Base-by-base conservation (phyloP, 1,139 yeast species). In the Groenewaldozyma sp. region DNA sequence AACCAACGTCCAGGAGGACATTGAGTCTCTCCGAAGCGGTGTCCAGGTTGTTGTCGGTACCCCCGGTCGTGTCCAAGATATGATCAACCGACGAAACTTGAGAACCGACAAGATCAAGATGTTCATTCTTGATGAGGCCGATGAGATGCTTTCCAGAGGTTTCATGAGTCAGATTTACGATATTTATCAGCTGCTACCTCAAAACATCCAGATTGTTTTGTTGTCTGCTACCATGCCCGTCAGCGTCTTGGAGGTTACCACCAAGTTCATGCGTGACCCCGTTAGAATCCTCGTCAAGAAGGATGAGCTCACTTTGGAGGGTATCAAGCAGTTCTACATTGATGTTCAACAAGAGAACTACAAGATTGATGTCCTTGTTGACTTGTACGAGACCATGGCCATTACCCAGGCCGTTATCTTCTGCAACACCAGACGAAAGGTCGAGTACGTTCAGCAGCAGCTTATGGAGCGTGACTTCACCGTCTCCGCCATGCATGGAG, bases 51-150 rank as follows among this genome's bases (percentile, higher is more conserved):
- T 91, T 56, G 95, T 88, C 53, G 98, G 98, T 73, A 91, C 98
- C 57, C 98, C 98, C 66, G 98, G 98, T 69, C 86, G 98, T 76
- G 96, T 91, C 55, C 81, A 69, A 67, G 97, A 91, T 68, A 88
- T 91, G 94, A 91, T 91, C 64, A 87, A 84, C 69, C 80, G 96
- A 69, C 80, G 95, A 66, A 75, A 74, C 71, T 80, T 91, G 71
- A 81, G 76, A 68, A 86, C 96, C 56, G 82, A 83, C 59, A 75
- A 81, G 68, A 74, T 91, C 64, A 86, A 87, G 76, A 88, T 91
- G 96, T 82, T 91, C 73, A 83, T 91, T 65, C 77, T 91, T 68
- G 98, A 91, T 73, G 98, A 91, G 74, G 98, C 98, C 64, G 98
- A 91, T 76, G 96, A 88, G 74, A 81, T 91, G 91, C 78, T 91